These are phyloP conservation scores for Agaricus subrufescens DNA, from an alignment of 768 basidiomycete species.

Conservation along the genomic window DNA sequence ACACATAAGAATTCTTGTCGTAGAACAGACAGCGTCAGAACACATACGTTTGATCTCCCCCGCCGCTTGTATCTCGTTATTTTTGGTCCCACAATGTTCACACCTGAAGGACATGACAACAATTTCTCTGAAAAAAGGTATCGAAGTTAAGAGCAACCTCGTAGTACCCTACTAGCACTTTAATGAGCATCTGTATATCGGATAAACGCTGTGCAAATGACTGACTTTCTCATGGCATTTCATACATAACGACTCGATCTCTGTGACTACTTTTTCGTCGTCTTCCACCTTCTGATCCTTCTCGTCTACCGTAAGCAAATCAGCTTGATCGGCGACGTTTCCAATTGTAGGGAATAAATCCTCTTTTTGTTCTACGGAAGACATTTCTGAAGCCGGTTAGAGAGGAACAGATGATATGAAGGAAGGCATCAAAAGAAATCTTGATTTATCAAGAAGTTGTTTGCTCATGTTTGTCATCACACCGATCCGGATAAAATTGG, in stretches of 20 bases:
- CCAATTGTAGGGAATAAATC: conserved; percentile 59
- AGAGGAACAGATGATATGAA: not conserved
- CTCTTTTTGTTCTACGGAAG: conserved; percentile 4
- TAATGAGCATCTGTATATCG: conserved; percentile 14
- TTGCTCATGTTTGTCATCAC: not conserved
- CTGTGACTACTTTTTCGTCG: conserved; percentile 68
- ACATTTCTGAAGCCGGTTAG: not conserved
- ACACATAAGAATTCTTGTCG: not conserved
- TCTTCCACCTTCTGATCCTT: conserved; percentile 22
- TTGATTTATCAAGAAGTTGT: not conserved
- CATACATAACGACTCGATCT: conserved; percentile 93
- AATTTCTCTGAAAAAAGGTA: conserved; percentile 93
- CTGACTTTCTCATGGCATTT: conserved; percentile 84
- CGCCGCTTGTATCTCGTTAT: conserved; percentile 95
- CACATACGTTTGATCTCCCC: conserved; percentile 76
- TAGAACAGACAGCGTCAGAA: not conserved
- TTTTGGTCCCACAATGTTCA: conserved; percentile 82
- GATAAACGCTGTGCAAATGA: not conserved
- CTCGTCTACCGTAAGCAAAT: conserved; percentile 17
- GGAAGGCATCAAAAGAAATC: not conserved
- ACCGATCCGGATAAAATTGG: not conserved
- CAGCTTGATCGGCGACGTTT: conserved; percentile 46
- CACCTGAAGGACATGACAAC: conserved; percentile 97
- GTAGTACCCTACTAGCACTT: conserved; percentile 71
- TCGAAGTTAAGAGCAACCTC: conserved; percentile 83